Evolutionary conservation across 2,329 filamentous ascomycete species (phyloP), one percentile per base, ranked within the genome.

Genomic region (Aspergillus sp.): DNA sequence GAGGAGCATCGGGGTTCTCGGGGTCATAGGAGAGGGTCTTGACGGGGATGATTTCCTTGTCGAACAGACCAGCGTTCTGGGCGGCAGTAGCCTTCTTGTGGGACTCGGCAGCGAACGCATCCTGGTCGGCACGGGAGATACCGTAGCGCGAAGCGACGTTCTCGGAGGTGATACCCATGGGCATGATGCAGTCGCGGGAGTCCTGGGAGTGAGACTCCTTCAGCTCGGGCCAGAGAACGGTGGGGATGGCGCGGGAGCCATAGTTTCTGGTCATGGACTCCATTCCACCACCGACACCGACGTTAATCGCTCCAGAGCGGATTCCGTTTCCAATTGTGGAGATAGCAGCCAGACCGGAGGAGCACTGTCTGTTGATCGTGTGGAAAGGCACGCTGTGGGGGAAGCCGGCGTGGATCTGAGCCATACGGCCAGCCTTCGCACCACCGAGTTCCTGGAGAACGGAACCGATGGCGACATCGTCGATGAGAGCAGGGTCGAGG

Each of bases 241-340:
- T 88, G 0, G 93, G 93, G 47, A 97, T 95, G n/a, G 93, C 93
- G 59, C 87, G 82, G 25, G 82, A 86, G 54, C 88, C 92, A 77
- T 97, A 97, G 78, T 96, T 96, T 66, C 89, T 81, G 64, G 91
- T 96, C 93, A 97, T 97, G 79, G 90, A 94, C 84, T 97, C 93
- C 90, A 96, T 96, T 30, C 93, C 93, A 2, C 90, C 93, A 8
- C 88, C 93, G 63, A 97, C 86, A 61, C 91, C 93, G 0, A 84
- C 82, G 63, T 88, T 84, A 54, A 94, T 89, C 67, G 86, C 84
- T 1, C 90, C 92, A 0, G 84, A 82, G n/a, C 86, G 84, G 68
- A 97, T 95, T 63, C 88, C 83, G 59, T 89, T 87, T 5, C 90
- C 90, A 3, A 96, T 82, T 13, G 82, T 80, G 1, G 91, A 89